Evolutionary conservation across 1,284 basidiomycete species (phyloP).

Genomic region (Papiliotrema terrestris): DNA sequence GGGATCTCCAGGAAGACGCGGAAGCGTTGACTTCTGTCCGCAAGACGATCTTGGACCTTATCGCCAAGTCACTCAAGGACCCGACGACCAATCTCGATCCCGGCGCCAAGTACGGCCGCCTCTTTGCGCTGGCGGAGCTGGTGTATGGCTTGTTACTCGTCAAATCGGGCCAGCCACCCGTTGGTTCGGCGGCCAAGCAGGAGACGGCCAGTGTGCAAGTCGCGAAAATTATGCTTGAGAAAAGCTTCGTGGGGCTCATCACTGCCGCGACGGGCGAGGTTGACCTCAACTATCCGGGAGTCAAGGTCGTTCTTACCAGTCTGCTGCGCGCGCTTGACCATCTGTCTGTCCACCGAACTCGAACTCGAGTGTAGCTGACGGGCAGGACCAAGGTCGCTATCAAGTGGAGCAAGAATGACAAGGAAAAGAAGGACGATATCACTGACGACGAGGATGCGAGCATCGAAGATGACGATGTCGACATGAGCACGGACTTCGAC

Average conservation of each 20-base stretch:
- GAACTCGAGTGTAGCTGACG: constrained; percentile 2
- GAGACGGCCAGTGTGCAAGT: constrained; percentile 86
- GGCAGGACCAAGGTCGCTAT: constrained; percentile 87
- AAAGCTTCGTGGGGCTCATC: constrained; percentile 87
- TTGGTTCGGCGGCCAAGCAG: constrained; percentile 47
- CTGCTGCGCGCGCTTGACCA: constrained; percentile 87
- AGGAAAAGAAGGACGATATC: constrained; percentile 57
- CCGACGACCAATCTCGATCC: constrained; percentile 54
- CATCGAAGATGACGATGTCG: constrained; percentile 52
- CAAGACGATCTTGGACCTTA: constrained; percentile 83
- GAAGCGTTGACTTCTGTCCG: constrained; percentile 77
- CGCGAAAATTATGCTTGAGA: constrained; percentile 98
- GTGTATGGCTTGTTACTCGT: constrained; percentile 84
- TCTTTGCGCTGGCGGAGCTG: constrained; percentile 82
- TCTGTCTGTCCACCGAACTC: constrained; percentile 57
- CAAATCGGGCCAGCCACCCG: constrained; percentile 52
- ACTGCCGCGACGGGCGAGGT: constrained; percentile 88
- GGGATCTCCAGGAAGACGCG: constrained; percentile 71
- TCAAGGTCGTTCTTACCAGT: constrained; percentile 76
- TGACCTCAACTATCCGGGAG: constrained; percentile 92
- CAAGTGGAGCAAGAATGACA: constrained; percentile 86
- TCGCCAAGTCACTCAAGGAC: constrained; percentile 86
- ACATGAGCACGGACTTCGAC: constrained; percentile 57
- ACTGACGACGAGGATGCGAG: constrained; percentile 44
- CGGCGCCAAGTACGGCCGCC: constrained; percentile 79